A percentile compares a stretch with the other conserved stretches of the same genome.
Conservation (phyloP, 371 early-diverging fungal genomes). For the Entomophthora muscae region DNA sequence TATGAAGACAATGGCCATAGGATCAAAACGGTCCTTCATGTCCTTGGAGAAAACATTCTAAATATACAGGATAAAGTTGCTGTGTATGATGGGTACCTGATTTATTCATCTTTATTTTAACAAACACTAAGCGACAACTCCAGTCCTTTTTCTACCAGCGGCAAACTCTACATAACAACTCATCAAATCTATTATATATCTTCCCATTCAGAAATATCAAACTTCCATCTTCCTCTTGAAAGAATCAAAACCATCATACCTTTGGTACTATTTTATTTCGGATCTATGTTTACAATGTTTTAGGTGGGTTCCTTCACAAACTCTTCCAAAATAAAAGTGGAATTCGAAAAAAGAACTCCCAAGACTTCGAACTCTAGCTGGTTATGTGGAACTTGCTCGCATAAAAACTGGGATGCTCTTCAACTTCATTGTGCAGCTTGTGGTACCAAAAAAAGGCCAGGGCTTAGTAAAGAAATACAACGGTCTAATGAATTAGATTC, state of each 20-base stretch:
- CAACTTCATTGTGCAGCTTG: not conserved
- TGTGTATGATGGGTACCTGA: conserved; percentile 1
- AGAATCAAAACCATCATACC: not conserved
- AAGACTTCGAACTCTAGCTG: not conserved
- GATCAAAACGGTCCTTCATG: not conserved
- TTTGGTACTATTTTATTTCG: not conserved
- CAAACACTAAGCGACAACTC: not conserved
- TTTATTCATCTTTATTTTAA: not conserved
- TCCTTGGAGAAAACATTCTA: not conserved
- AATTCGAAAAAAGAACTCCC: not conserved
- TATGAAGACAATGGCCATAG: not conserved
- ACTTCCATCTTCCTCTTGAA: not conserved
- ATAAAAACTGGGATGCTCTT: not conserved
- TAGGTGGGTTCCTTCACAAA: not conserved
- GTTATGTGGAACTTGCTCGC: not conserved
- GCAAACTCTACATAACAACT: not conserved
- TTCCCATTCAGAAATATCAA: not conserved
- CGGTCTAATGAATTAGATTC: not conserved
- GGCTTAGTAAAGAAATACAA: not conserved
- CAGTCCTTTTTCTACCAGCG: not conserved
- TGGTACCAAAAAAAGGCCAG: not conserved
- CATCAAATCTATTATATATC: not conserved
- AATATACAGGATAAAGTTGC: conserved; percentile 5
- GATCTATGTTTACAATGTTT: not conserved
- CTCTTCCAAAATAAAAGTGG: conserved; percentile 1